Evolutionary conservation across 768 basidiomycete genomes (phyloP), one percentile per base, ranked within the genome.

Genomic region (Serendipita vermifera): DNA sequence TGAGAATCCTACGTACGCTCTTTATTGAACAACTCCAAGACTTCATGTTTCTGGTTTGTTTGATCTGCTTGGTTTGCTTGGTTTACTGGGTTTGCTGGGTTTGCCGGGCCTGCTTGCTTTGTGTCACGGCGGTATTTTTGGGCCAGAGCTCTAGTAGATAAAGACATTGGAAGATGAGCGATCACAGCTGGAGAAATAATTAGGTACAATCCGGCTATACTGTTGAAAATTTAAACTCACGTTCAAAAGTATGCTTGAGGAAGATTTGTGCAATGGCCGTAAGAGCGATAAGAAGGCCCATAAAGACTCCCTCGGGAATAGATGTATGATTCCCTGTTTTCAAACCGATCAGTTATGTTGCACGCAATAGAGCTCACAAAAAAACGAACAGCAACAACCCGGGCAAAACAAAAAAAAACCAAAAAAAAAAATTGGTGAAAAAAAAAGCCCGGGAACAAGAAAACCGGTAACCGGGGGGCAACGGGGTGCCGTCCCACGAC

Each of bases 121-220:
- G n/a, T n/a, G n/a, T n/a, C n/a, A n/a, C n/a, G n/a, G n/a, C n/a
- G n/a, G n/a, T n/a, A n/a, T n/a, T n/a, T n/a, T n/a, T n/a, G n/a
- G 7, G 31, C 22, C 67, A 79, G 71, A 62, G 80, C 74, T 61
- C 76, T 74, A 32, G 77, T 80, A 1, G 82, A 80, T 39, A 85
- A 66, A 0, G 80, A 79, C 69, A 83, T 78, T 0, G 83, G 82
- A 20, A 84, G 67, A 60, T 75, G 75, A 15, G 73, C 64, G 31
- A 72, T 68, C 22, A 84, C 68, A 1, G 80, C 78, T 80, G 59
- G 20, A 9, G 7, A 59, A 33, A 31, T 15, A 4, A 20, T 55
- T 14, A 62, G 59, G 55, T 46, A 20, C 17, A 32, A 20, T 15
- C 17, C 7, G 27, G 40, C 13, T 58, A 9, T 58, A 26, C 17